A percentile compares a stretch with the other conserved stretches of the same genome.
Conservation (phyloP, 2,329 filamentous ascomycete species). For the Aschersonia sp. region DNA sequence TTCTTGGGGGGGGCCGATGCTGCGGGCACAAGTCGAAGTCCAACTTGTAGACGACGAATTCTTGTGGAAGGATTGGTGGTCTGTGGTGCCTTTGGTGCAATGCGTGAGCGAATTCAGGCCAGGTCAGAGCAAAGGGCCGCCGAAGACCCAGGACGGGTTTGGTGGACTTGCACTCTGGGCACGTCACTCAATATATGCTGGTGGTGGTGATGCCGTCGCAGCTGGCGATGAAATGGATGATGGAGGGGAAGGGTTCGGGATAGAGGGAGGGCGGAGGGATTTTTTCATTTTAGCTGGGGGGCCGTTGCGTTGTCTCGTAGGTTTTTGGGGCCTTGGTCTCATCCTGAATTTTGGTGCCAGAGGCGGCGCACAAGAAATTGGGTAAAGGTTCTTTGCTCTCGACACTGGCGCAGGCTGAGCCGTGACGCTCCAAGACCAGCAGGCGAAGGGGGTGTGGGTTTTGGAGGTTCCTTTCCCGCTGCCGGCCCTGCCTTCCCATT, state of each 20-base stretch:
- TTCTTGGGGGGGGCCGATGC: neutral
- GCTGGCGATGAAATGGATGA: slow-evolving; percentile 12
- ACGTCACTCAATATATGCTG: slow-evolving; percentile 2
- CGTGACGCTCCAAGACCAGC: slow-evolving; percentile 11
- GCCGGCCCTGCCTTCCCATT: neutral
- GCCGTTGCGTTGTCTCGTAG: slow-evolving; percentile 18
- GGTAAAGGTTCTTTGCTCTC: slow-evolving; percentile 15
- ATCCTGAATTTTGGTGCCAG: slow-evolving; percentile 24
- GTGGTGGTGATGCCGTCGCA: slow-evolving; percentile 11
- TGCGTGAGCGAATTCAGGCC: slow-evolving; percentile 11
- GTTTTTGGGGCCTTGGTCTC: slow-evolving; percentile 23
- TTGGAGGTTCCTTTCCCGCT: slow-evolving; percentile 4
- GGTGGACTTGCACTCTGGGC: slow-evolving; percentile 3
- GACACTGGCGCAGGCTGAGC: slow-evolving; percentile 9
- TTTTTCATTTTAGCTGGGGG: slow-evolving; percentile 16
- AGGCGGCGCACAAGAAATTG: slow-evolving; percentile 23
- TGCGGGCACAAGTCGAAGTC: neutral
- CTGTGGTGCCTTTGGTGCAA: slow-evolving; percentile 1
- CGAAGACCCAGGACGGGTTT: slow-evolving; percentile 15
- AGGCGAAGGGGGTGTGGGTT: slow-evolving; percentile 7
- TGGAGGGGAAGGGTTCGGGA: slow-evolving; percentile 8
- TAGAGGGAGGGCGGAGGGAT: slow-evolving; percentile 12
- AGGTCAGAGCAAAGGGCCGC: slow-evolving; percentile 10
- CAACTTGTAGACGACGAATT: slow-evolving; percentile 3
- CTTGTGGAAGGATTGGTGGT: slow-evolving; percentile 9